Conservation (phyloP, 495 filamentous ascomycete genomes). For the Letharia columbiana region DNA sequence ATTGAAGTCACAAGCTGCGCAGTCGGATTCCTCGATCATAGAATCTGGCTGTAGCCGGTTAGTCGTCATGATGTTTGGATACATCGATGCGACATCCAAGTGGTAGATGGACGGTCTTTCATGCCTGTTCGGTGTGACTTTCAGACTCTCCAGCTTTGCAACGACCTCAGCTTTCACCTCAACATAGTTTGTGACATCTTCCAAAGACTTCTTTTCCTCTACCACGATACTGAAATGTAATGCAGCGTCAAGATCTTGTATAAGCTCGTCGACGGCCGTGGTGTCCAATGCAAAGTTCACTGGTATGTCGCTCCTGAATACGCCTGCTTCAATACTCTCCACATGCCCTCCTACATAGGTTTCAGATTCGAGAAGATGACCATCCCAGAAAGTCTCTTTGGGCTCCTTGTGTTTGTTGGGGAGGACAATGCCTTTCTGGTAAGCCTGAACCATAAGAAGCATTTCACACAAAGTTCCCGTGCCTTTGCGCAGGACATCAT, state of each 20-base stretch:
- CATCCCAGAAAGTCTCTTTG: constrained; percentile 91
- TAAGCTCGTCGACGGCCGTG: constrained; percentile 76
- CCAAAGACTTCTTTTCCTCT: constrained; percentile 88
- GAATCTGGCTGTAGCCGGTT: constrained; percentile 97
- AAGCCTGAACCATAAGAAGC: constrained; percentile 97
- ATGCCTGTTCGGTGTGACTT: constrained; percentile 66
- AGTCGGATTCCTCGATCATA: constrained; percentile 93
- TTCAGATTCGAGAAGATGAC: constrained; percentile 89
- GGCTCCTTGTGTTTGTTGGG: constrained; percentile 94
- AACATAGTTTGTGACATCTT: constrained; percentile 87
- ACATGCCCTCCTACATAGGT: constrained; percentile 98
- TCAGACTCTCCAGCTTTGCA: constrained; percentile 62
- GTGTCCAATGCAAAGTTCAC: constrained; percentile 85
- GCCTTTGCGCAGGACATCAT: constrained; percentile 88
- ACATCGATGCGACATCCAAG: constrained; percentile 98
- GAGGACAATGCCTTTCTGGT: constrained; percentile 80
- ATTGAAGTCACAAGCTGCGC: constrained; percentile 97
- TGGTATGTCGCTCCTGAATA: constrained; percentile 93
- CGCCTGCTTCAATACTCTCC: constrained; percentile 97
- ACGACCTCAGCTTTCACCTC: constrained; percentile 82
- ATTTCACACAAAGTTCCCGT: constrained; percentile 98
- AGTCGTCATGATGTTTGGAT: constrained; percentile 99
- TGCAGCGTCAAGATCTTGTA: constrained; percentile 80
- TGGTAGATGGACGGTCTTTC: constrained; percentile 95
- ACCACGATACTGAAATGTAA: constrained; percentile 85